These are phyloP conservation scores for Coelastrella sp. DNA, from an alignment of 139 green algal species.

Conservation along the genomic window DNA sequence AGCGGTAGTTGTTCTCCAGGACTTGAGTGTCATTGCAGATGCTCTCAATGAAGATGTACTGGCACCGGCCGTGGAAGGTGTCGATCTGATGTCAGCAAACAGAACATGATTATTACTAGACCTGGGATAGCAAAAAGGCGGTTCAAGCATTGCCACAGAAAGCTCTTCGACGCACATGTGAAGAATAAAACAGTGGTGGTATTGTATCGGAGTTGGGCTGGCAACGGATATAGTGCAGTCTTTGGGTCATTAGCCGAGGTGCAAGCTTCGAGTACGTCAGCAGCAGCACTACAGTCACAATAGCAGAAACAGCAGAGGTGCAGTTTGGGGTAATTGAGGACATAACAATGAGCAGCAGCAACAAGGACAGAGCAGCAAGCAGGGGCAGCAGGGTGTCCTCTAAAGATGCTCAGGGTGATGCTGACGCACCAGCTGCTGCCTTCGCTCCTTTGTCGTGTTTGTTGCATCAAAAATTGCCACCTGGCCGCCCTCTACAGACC, in stretches of 20 bases:
- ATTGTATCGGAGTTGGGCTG: no score
- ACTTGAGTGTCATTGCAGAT: slow-evolving; percentile 92
- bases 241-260: no score
- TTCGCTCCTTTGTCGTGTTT: slow-evolving; percentile 83
- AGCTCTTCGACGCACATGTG: no score
- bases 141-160: no score
- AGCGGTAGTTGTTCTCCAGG: slow-evolving; percentile 90
- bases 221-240: no score
- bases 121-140: no score
- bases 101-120: background rate
- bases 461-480: slow-evolving; percentile 95
- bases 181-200: no score
- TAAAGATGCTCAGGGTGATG: background rate
- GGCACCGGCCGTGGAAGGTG: slow-evolving; percentile 82
- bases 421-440: slow-evolving; percentile 69
- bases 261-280: no score
- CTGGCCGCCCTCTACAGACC: slow-evolving; percentile 68
- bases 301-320: no score
- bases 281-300: no score
- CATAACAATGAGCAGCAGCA: background rate
- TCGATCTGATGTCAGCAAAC: slow-evolving; percentile 54
- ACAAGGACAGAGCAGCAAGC: background rate
- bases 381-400: background rate
- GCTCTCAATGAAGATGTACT: slow-evolving; percentile 97
- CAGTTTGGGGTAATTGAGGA: background rate